Evolutionary conservation across 2,329 filamentous ascomycete species (phyloP).

Genomic region (Penicillium psychrosexuale): DNA sequence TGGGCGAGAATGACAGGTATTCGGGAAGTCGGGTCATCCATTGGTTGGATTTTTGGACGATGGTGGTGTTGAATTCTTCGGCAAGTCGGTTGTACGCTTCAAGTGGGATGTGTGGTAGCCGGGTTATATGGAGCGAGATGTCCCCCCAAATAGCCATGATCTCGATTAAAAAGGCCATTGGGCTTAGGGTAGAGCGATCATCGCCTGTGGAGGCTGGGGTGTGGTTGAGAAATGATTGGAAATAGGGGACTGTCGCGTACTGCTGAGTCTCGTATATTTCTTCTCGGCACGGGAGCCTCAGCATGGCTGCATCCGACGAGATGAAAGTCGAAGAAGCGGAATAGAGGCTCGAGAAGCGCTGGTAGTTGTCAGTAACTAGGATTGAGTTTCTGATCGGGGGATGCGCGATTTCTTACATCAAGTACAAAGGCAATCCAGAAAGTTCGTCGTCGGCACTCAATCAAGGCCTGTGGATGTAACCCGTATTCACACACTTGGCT

Average conservation of each 20-base stretch:
- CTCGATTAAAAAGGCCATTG: conserved; percentile 61
- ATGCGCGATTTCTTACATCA: conserved; percentile 51
- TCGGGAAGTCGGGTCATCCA: conserved; percentile 59
- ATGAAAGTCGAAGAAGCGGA: conserved; percentile 55
- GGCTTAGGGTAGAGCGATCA: conserved; percentile 43
- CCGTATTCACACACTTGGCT: conserved; percentile 54
- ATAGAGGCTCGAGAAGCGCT: conserved; percentile 60
- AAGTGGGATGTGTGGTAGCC: conserved; percentile 47
- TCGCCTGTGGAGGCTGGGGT: conserved; percentile 35
- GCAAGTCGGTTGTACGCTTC: conserved; percentile 46
- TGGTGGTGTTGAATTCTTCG: conserved; percentile 53
- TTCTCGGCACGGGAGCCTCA: conserved; percentile 63
- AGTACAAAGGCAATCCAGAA: conserved; percentile 70
- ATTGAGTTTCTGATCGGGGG: conserved; percentile 15
- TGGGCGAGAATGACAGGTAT: conserved; percentile 52
- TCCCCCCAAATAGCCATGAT: conserved; percentile 65
- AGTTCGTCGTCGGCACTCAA: conserved; percentile 66
- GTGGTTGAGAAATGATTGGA: conserved; percentile 53
- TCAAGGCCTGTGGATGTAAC: conserved; percentile 56
- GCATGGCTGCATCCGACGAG: conserved; percentile 62
- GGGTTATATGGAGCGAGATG: conserved; percentile 59
- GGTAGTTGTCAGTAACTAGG: conserved; percentile 13
- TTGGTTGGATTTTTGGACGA: conserved; percentile 52
- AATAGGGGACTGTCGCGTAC: conserved; percentile 58
- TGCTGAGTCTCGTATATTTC: conserved; percentile 60